A percentile compares a stretch with the other conserved stretches of the same genome.
phyloP scores from a whole-genome alignment of 805 yeast species.

The Myxozyma geophila region DNA sequence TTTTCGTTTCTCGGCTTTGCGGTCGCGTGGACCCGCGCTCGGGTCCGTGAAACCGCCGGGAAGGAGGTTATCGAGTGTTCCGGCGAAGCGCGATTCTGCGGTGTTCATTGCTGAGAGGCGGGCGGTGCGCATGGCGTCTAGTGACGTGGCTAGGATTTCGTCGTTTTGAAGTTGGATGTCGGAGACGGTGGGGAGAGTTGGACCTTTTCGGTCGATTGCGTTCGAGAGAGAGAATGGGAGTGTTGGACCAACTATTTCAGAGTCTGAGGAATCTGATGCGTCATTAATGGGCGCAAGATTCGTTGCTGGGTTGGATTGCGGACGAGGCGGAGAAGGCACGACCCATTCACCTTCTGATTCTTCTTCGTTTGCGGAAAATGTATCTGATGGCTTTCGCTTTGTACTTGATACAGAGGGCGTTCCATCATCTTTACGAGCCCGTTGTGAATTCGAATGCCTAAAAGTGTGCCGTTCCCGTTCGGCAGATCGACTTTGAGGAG shows the following conservation, averaged over 20 bases:
- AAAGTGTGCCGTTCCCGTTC: too few relatives aligned
- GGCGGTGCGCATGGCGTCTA: conserved; percentile 18
- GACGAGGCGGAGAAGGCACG: neutral
- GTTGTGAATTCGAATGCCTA: too few relatives aligned
- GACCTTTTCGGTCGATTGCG: conserved; percentile 12
- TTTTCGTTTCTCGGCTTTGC: conserved; percentile 20
- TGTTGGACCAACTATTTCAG: conserved; percentile 25
- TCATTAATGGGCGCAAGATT: neutral
- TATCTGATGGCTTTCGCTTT: neutral
- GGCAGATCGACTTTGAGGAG: neutral
- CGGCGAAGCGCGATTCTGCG: conserved; percentile 2
- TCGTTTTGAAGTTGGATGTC: conserved; percentile 23
- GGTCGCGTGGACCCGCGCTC: conserved; percentile 16
- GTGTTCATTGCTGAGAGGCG: neutral
- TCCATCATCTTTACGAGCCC: too few relatives aligned
- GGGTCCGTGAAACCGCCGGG: conserved; percentile 20
- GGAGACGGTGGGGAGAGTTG: conserved; percentile 22
- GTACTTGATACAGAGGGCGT: neutral
- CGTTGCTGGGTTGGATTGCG: neutral
- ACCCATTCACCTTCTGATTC: conserved; percentile 14
- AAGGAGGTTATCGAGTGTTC: conserved; percentile 26
- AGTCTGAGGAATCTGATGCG: conserved; percentile 14
- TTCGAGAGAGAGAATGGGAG: conserved; percentile 7
- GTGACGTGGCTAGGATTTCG: conserved; percentile 11
- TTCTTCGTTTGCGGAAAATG: neutral